Base-by-base conservation (phyloP, 495 filamentous ascomycete species). In the Podospora pseudopauciseta region DNA sequence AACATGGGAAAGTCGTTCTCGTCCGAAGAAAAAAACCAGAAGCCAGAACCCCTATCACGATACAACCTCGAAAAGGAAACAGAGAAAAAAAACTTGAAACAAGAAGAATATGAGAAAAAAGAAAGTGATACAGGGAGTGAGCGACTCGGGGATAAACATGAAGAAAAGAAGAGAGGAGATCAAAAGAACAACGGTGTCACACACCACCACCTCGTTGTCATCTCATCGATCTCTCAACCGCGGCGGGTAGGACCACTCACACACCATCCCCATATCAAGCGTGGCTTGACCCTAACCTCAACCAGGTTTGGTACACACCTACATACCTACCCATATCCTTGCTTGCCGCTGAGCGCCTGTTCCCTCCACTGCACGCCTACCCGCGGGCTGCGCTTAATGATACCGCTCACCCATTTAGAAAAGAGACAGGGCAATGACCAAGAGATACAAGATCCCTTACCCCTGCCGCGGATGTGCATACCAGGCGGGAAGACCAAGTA, bases 321-420 rank as follows among this genome's bases (percentile, higher is more conserved):
- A 23, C 23, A 23, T 23, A 23, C 1, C 23, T 23, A 23, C 23
- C 23, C 23, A 23, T 23, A 23, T 1, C 30, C 30, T 13, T 49
- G 39, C 39, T 61, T 61, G 30, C 23, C 59, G 23, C 59, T 61
- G 30, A 28, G 26, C 59, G 16, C 23, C 9, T 18, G 3, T 61
- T 15, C 5, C 16, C 26, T 15, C 5, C 16, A 61, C 16, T n/a
- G 16, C 15, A 16, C 2, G 30, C 26, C 27, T 27, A 34, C 49
- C 59, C 30, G 26, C 54, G 49, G 55, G 63, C 67, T 69, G 67
- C 67, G 67, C 67, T 69, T 69, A 69, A 69, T 65, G 63, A 69
- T 69, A 57, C 63, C 61, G n/a, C 18, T 20, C 34, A 32, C 59
- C 59, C 39, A 49, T 49, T 32, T 32, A 32, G 30, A 32, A 32